Conservation (phyloP, 352 stramenopile genomes). For the Phytophthora rubi region DNA sequence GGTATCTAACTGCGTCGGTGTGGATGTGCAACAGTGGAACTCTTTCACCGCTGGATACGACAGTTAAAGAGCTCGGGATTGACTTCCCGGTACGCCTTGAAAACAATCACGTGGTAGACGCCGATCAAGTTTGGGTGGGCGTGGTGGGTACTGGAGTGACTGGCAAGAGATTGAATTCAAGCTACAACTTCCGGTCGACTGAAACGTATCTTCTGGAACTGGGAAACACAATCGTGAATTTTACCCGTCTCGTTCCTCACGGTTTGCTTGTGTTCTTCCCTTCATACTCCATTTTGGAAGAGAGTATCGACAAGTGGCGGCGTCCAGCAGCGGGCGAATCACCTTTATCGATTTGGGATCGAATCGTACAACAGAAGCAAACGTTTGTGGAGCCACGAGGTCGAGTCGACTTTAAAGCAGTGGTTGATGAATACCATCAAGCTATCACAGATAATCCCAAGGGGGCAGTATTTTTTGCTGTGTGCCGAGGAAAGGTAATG, state of each 20-base stretch:
- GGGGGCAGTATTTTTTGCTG: constrained; percentile 97
- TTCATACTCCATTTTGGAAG: constrained; percentile 97
- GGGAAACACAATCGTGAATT: constrained; percentile 96
- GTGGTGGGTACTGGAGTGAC: constrained; percentile 95
- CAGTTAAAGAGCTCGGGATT: constrained; percentile 96
- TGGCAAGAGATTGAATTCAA: constrained; percentile 93
- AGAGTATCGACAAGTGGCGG: constrained; percentile 83
- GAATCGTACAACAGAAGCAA: constrained; percentile 78
- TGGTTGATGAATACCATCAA: constrained; percentile 85
- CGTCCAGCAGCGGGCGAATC: constrained; percentile 45
- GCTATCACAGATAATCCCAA: constrained; percentile 71
- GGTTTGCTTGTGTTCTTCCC: constrained; percentile 99
- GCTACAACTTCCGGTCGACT: constrained; percentile 94
- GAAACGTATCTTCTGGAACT: constrained; percentile 96
- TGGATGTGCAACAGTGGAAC: constrained; percentile 88
- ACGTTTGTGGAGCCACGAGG: constrained; percentile 81
- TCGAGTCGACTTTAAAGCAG: constrained; percentile 75
- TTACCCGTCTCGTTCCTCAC: constrained; percentile 94
- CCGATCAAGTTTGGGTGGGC: constrained; percentile 87
- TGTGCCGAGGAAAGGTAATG: constrained; percentile 96
- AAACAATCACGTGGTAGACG: constrained; percentile 97
- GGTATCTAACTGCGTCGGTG: constrained; percentile 10
- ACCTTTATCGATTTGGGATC: constrained; percentile 77
- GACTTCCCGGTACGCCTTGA: constrained; percentile 96
- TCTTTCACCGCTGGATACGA: constrained; percentile 96